These are phyloP conservation scores for Helichrysum umbraculigerum DNA, from an alignment of 129 eudicot species.

Conservation along the genomic window DNA sequence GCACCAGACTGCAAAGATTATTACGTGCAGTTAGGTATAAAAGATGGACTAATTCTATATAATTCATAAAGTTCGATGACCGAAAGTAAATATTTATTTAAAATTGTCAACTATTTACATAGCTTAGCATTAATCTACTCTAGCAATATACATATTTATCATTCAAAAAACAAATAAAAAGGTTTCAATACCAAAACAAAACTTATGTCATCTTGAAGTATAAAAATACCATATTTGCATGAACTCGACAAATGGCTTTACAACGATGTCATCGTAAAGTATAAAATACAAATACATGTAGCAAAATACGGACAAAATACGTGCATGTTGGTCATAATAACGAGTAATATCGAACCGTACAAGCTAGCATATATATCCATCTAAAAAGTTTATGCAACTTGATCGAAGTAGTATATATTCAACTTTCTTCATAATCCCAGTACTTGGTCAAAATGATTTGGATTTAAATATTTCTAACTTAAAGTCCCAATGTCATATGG, in stretches of 20 bases:
- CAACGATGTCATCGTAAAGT: background rate
- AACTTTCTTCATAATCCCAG: conserved; percentile 24
- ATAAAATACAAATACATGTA: background rate
- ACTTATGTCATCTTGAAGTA: background rate
- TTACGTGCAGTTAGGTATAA: too few species aligned
- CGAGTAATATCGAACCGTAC: conserved; percentile 2
- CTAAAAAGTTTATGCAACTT: conserved; percentile 16
- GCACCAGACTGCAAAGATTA: too few species aligned
- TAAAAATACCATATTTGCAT: too few species aligned
- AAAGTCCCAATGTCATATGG: conserved; percentile 40
- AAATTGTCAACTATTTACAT: background rate
- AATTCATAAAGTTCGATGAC: too few species aligned
- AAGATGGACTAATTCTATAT: too few species aligned
- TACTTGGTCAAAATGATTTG: conserved; percentile 20
- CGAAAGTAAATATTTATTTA: too few species aligned
- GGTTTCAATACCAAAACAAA: background rate
- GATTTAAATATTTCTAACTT: conserved; percentile 25
- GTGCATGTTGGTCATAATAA: conserved; percentile 18
- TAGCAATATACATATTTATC: too few species aligned
- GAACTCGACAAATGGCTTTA: background rate
- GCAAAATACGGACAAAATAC: background rate
- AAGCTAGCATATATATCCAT: background rate
- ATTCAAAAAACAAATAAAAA: too few species aligned
- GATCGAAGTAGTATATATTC: conserved; percentile 15
- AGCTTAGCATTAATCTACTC: background rate